These are phyloP conservation scores for Begonia loranthoides DNA, from an alignment of 306 rosid species.

Conservation along the genomic window DNA sequence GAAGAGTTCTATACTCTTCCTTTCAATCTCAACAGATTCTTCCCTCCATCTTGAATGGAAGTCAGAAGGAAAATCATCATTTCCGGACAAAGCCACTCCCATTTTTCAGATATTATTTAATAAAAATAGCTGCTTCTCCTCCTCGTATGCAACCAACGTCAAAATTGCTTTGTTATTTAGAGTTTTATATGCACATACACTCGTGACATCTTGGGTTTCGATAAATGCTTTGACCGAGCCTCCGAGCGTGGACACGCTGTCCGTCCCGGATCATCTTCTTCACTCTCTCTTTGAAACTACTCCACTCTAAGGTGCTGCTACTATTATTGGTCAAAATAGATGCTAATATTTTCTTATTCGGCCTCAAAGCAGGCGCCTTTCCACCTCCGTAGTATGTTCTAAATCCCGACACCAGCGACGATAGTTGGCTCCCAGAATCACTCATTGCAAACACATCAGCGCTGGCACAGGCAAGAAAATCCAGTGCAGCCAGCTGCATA, in stretches of 20 bases:
- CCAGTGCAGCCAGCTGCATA: conserved; percentile 91
- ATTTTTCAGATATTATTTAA: conserved; percentile 29
- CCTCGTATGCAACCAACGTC: not conserved
- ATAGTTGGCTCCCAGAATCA: conserved; percentile 95
- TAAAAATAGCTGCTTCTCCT: conserved; percentile 8
- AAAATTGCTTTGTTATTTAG: not conserved
- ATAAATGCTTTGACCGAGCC: conserved; percentile 72
- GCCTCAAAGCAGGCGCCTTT: conserved; percentile 63
- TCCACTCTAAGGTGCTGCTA: conserved; percentile 60
- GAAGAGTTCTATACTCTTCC: conserved; percentile 98
- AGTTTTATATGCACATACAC: conserved; percentile 68
- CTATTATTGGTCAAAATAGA: conserved; percentile 51
- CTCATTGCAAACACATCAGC: conserved; percentile 95
- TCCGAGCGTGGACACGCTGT: conserved; percentile 42
- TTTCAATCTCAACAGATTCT: conserved; percentile 89
- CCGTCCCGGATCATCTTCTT: conserved; percentile 84
- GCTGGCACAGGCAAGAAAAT: conserved; percentile 81
- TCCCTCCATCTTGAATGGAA: conserved; percentile 64
- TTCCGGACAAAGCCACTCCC: conserved; percentile 34
- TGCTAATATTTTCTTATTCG: conserved; percentile 84
- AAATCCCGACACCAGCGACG: conserved; percentile 85
- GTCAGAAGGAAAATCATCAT: conserved; percentile 55
- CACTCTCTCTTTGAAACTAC: conserved; percentile 48
- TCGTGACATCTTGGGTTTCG: conserved; percentile 59
- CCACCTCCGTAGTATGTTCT: conserved; percentile 69